Conservation (phyloP, 768 basidiomycete species). For the Holtermannia corniformis region DNA sequence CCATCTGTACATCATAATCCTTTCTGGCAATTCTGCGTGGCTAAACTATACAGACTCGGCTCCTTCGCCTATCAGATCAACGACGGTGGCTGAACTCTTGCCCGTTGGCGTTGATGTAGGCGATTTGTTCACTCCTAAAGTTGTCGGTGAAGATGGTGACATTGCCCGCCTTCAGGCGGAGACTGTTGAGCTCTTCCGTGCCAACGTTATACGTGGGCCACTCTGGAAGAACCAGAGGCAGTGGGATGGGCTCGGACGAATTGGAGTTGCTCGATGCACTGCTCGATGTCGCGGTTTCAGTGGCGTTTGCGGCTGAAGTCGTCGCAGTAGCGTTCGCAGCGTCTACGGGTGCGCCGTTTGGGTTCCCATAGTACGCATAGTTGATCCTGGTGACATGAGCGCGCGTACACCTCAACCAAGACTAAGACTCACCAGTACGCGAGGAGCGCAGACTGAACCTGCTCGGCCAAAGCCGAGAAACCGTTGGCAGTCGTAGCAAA, state of each 20-base stretch:
- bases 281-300: no score
- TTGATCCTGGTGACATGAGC: background rate
- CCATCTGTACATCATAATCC: no score
- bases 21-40: no score
- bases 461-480: background rate
- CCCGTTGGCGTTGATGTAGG: slow-evolving; percentile 1
- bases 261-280: no score
- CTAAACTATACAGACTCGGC: no score
- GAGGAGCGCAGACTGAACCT: background rate
- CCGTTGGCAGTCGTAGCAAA: background rate
- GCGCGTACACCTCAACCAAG: background rate
- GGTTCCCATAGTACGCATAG: background rate
- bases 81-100: background rate
- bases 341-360: background rate
- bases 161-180: background rate
- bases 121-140: background rate
- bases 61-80: no score
- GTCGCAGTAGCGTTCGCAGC: no score
- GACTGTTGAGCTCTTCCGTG: background rate
- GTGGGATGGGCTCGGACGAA: background rate
- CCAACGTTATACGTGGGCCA: background rate
- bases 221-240: background rate
- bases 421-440: background rate
- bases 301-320: no score
- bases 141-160: background rate